A percentile compares a stretch with the other conserved stretches of the same genome.
Evolutionary conservation across 805 yeast genomes (phyloP).

Genomic region (Jamesozyma gamospora): DNA sequence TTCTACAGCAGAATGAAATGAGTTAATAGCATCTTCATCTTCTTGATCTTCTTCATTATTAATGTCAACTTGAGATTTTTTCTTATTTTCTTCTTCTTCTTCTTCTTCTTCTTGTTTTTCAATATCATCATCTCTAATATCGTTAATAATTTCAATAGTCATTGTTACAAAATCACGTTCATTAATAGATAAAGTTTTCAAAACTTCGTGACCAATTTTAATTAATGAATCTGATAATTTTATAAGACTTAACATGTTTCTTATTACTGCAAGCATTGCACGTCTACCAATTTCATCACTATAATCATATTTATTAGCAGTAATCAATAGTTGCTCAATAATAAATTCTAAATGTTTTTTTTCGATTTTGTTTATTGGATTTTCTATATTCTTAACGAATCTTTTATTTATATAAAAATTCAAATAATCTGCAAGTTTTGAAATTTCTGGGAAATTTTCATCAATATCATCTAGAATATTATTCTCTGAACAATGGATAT

Average conservation of each 20-base stretch:
- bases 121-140: slow-evolving; percentile 59
- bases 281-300: slow-evolving; percentile 88
- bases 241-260: slow-evolving; percentile 51
- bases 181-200: slow-evolving; percentile 60
- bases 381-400: slow-evolving; percentile 9
- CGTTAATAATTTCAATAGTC: slow-evolving; percentile 78
- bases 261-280: slow-evolving; percentile 50
- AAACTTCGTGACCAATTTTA: slow-evolving; percentile 49
- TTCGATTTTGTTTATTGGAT: slow-evolving; percentile 29
- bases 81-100: slow-evolving; percentile 9
- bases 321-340: slow-evolving; percentile 57
- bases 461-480: slow-evolving; percentile 49
- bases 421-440: slow-evolving; percentile 53
- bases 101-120: slow-evolving; percentile 30
- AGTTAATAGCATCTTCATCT: not conserved
- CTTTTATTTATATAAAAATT: slow-evolving; percentile 47
- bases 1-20: slow-evolving; percentile 28
- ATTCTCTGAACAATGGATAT: slow-evolving; percentile 50
- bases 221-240: slow-evolving; percentile 45
- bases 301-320: slow-evolving; percentile 67
- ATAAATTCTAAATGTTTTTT: slow-evolving; percentile 59
- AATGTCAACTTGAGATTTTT: slow-evolving; percentile 16
- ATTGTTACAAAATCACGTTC: slow-evolving; percentile 79
- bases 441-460: slow-evolving; percentile 66
- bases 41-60: slow-evolving; percentile 19